phyloP scores from a whole-genome alignment of 306 rosid species.

The Fagus sylvatica region DNA sequence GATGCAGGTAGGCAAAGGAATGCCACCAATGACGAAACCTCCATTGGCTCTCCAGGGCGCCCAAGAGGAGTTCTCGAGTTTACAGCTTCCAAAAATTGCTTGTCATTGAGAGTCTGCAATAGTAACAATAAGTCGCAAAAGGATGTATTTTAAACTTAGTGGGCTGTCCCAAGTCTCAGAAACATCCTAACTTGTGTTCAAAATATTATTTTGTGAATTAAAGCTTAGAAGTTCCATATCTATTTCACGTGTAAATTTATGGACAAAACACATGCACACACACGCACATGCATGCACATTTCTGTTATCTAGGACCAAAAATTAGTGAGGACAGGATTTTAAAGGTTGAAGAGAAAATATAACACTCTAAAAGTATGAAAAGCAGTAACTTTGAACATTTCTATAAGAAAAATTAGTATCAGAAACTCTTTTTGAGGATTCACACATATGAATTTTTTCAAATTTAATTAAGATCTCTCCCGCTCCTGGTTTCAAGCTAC shows the following conservation, averaged over 20 bases:
- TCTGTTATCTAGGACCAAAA: constrained; percentile 12
- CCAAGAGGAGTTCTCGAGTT: background rate
- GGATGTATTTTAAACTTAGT: background rate
- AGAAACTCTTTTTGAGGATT: background rate
- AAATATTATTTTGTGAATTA: no score
- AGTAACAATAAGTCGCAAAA: background rate
- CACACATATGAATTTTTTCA: background rate
- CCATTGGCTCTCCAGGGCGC: background rate
- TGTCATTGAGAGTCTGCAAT: background rate
- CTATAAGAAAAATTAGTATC: background rate
- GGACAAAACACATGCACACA: no score
- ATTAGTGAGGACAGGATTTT: background rate
- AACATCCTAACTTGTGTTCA: no score
- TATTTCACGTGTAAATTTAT: constrained; percentile 19
- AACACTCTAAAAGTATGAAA: background rate
- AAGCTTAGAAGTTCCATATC: no score
- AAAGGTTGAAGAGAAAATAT: background rate
- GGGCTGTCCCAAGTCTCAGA: background rate
- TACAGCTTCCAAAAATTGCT: background rate
- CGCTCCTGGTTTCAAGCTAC: background rate
- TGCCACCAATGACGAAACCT: background rate
- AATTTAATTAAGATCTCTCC: background rate
- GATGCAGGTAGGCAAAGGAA: background rate
- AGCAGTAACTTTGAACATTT: background rate
- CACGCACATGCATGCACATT: background rate